Conservation (phyloP, 257 asterid species). For the Perilla frutescens region DNA sequence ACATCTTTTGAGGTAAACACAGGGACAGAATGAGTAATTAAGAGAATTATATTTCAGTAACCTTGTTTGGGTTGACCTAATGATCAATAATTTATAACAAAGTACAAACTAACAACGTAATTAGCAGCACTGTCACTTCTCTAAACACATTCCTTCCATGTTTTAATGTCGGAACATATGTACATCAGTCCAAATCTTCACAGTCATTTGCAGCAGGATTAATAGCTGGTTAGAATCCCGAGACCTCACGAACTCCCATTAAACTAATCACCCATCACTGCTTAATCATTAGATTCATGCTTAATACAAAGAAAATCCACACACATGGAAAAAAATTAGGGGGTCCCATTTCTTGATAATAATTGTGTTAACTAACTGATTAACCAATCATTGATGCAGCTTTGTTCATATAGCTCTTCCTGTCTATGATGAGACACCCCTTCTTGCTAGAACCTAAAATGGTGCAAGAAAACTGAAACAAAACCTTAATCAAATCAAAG, state of each 20-base stretch:
- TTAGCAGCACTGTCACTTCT: slow-evolving; percentile 35
- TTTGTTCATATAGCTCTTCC: slow-evolving; percentile 46
- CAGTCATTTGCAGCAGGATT: slow-evolving; percentile 50
- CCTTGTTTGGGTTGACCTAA: slow-evolving; percentile 53
- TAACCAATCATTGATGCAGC: slow-evolving; percentile 48
- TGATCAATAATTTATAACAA: slow-evolving; percentile 42
- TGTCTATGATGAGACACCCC: slow-evolving; percentile 32
- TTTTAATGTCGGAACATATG: slow-evolving; percentile 58
- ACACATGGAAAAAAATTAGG: slow-evolving; percentile 47
- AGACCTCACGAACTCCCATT: slow-evolving; percentile 57
- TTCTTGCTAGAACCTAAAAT: slow-evolving; percentile 48
- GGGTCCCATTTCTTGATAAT: slow-evolving; percentile 46
- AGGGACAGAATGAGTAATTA: slow-evolving; percentile 7
- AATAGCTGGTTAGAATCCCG: slow-evolving; percentile 58
- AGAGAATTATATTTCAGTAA: slow-evolving; percentile 11
- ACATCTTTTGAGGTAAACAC: not conserved
- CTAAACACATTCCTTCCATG: slow-evolving; percentile 70
- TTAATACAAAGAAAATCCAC: slow-evolving; percentile 23
- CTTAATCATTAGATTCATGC: slow-evolving; percentile 49
- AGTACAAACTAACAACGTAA: slow-evolving; percentile 31
- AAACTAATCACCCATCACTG: slow-evolving; percentile 37
- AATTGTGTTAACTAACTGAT: slow-evolving; percentile 50
- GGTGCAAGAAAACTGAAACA: slow-evolving; percentile 39
- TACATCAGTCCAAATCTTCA: slow-evolving; percentile 57
- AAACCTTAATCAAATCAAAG: slow-evolving; percentile 13